Base-by-base conservation (phyloP, 2,329 filamentous ascomycete genomes). In the Colletotrichum trifolii region DNA sequence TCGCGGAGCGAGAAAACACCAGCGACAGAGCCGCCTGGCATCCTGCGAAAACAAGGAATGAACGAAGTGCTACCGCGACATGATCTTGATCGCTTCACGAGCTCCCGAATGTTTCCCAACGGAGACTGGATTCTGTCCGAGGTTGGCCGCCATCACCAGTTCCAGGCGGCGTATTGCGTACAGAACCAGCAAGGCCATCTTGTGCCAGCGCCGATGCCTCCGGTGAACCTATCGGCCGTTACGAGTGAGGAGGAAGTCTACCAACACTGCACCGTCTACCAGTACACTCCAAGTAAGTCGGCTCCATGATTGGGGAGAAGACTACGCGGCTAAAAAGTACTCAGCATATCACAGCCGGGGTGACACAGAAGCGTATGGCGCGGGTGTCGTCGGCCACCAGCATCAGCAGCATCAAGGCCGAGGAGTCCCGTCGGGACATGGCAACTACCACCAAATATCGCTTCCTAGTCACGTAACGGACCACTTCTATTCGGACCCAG, bases 211-310 rank as follows among this genome's bases (percentile, higher is more conserved):
- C 58, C 62, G 38, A 65, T 65, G 46, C 50, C 62, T 34, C 52
- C 59, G n/a, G 62, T 56, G 39, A 62, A 61, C 8, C 11, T 65
- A 13, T 65, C 62, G 11, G 62, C 62, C 6, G 62, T 62, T 4
- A 62, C 58, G 6, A 65, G 47, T 15, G 58, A 65, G 15, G 50
- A 62, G n/a, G 62, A 65, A n/a, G 50, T 65, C 6, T 65, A 50
- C 34, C 43, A 65, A 36, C 62, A 65, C 52, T 65, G 62, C 58
- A 65, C 58, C 36, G 62, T 65, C 33, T 65, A 62, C 43, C 62
- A 62, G 12, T 65, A 56, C 43, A 52, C 60, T 9, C 50, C 62
- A 7, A 11, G 62, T 62, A 15, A 65, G 62, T 48, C 7, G 8
- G n/a, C 8, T 13, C 15, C 7, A 36, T 25, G 4, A n/a, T 15